These are phyloP conservation scores for Alloteropsis angusta DNA, from an alignment of 202 grass and related monocot genomes.

Conservation along the genomic window DNA sequence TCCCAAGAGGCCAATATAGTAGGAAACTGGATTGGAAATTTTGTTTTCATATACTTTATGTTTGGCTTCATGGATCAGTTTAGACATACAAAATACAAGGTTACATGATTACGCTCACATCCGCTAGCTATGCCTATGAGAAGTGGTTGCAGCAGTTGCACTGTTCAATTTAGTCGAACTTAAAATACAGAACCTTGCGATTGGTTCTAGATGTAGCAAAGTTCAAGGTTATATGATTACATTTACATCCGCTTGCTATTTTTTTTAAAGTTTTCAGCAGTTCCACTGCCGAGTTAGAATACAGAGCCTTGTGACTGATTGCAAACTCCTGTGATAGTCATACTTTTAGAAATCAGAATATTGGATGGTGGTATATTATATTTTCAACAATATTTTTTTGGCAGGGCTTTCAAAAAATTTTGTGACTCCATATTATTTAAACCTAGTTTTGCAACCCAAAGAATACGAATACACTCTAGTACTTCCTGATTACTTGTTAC, in stretches of 20 bases:
- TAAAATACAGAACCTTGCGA: background rate
- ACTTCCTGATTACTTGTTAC: background rate
- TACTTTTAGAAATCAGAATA: background rate
- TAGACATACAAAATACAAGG: background rate
- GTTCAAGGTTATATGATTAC: background rate
- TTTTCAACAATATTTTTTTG: background rate
- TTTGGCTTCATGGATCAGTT: background rate
- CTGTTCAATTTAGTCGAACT: background rate
- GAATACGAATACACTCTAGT: background rate
- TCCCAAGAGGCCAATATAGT: background rate
- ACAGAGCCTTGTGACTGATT: background rate
- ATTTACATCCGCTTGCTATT: background rate
- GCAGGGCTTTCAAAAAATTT: background rate
- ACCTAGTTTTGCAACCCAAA: background rate
- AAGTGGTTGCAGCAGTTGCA: background rate
- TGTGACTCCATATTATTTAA: conserved; percentile 8
- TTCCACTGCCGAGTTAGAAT: background rate
- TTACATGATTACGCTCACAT: background rate
- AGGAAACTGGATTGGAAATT: background rate
- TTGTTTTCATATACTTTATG: background rate
- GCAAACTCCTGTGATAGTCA: background rate
- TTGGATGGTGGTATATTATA: background rate
- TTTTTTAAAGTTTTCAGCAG: background rate
- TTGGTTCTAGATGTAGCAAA: background rate
- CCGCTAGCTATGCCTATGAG: background rate